Evolutionary conservation across 371 early-diverging fungal genomes (phyloP), one percentile per base, ranked within the genome.

Genomic region (Smittium mucronatum): DNA sequence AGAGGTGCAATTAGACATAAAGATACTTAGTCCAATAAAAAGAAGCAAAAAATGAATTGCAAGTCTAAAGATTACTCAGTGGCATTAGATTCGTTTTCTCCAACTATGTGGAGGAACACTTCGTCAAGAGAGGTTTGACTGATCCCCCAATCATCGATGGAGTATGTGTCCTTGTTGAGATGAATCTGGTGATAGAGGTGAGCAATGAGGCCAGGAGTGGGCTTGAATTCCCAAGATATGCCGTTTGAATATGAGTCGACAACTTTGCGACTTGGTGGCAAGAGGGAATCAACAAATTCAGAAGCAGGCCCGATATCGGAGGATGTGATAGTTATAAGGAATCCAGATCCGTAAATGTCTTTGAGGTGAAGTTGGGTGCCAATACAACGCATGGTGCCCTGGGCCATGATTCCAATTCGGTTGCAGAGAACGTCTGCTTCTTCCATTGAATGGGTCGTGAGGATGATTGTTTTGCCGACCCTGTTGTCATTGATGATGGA

Each of bases 261-360:
- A 16, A 61, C 11, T 16, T 5, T 11, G 31, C 16, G 33, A 16
- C n/a, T 33, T 11, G 63, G 63, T 11, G 47, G 21, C n/a, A 61
- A n/a, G 11, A 61, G 29, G 11, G 31, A 30, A 16, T 5, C 5
- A n/a, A 61, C 33, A 26, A 15, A 61, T 11, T 28, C 29, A 30
- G 16, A 15, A 16, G 63, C 63, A 26, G 29, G n/a, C 11, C 26
- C 26, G 31, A 61, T 61, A 21, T 61, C n/a, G 5, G 29, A 30
- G n/a, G 16, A 5, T 11, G 63, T 15, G 31, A 61, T 26, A 16
- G 5, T 61, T 92, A 61, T 28, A 16, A 61, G 5, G 33, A 61
- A 61, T 5, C 63, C 63, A 61, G 29, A 30, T 5, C 63, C n/a
- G 63, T 61, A 61, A n/a, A 61, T 5, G 5, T 61, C 15, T n/a